Conservation (phyloP, 139 green algal species). For the Chlamydomonas incerta region DNA sequence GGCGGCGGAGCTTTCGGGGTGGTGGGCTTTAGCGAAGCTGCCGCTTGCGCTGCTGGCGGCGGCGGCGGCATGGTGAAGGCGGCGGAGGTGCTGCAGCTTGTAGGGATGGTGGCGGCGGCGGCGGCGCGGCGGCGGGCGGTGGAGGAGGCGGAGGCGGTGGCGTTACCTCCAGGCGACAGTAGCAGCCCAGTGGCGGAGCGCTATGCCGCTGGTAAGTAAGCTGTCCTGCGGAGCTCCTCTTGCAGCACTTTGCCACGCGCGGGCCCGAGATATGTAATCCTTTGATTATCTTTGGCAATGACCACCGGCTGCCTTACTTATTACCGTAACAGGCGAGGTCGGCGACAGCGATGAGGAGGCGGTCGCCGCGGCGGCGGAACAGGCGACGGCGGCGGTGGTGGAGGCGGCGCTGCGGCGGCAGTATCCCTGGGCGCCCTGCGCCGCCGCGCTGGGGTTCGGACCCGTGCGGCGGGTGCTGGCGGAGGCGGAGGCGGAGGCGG, state of each 20-base stretch:
- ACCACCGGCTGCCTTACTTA: too few species aligned
- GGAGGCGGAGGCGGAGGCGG: background rate
- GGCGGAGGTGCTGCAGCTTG: background rate
- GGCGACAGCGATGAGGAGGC: background rate
- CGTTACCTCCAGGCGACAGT: too few species aligned
- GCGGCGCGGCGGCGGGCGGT: background rate
- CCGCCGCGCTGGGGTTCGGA: background rate
- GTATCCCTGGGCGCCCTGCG: background rate
- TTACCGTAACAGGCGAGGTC: background rate
- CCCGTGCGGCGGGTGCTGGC: background rate
- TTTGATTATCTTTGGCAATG: too few species aligned
- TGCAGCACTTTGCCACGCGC: too few species aligned
- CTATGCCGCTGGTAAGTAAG: too few species aligned
- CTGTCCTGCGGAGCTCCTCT: too few species aligned
- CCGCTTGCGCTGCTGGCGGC: background rate
- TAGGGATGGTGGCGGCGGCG: conserved; percentile 21
- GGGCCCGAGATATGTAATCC: too few species aligned
- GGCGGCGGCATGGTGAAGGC: background rate
- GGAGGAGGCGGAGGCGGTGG: background rate
- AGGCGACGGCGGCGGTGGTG: background rate
- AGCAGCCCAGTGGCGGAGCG: too few species aligned
- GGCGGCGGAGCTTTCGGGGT: too few species aligned
- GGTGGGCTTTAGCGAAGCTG: too few species aligned
- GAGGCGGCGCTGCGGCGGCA: conserved; percentile 1
- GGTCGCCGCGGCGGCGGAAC: too few species aligned